Evolutionary conservation across 176 grass and related monocot genomes (phyloP), one percentile per base, ranked within the genome.

Genomic region (Eragrostis curvula): DNA sequence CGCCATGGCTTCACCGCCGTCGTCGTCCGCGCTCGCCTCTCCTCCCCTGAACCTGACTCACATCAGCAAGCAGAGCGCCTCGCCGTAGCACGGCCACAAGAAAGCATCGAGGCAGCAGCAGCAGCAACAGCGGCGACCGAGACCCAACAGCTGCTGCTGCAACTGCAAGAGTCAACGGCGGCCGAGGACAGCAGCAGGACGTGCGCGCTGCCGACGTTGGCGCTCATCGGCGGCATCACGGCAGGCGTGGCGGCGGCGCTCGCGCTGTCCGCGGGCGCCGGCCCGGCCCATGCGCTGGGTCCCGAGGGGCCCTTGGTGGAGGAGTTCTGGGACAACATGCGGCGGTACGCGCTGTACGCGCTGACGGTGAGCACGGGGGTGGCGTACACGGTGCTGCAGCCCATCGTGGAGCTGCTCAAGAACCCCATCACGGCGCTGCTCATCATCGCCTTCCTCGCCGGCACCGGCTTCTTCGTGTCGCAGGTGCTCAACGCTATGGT

Each of bases 311-410:
- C 95, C 1, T 70, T 97, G 84, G 65, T 87, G 77, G 95, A 94
- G 90, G 95, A 98, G 87, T 98, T 98, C 82, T 98, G 95, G 92
- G 95, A 95, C 74, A 98, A 98, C 81, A 90, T 93, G 86, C 84
- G 95, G 74, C 85, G 95, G 86, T 98, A 95, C 74, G 86, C 66
- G 48, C 84, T 98, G 70, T 98, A 95, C 66, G 74, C 9, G 39
- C 32, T 98, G 70, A 95, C 96, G 41, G 96, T 95, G 74, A 98
- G 96, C 90, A 98, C 92, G 6, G 96, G 95, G 42, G 84, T 91
- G 58, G 72, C 86, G 13, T 98, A 92, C 87, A 78, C 92, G 9
- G 62, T 98, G 61, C 58, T 93, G 59, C 55, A 91, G 70, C 96
- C 96, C 62, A 95, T 98, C 39, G 63, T 95, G 18, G 92, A 89